Percentiles rank a stretch among this genome's conserved stretches.
Evolutionary conservation across 2,329 filamentous ascomycete genomes (phyloP).

Genomic region (Pestalotiopsis sp.): DNA sequence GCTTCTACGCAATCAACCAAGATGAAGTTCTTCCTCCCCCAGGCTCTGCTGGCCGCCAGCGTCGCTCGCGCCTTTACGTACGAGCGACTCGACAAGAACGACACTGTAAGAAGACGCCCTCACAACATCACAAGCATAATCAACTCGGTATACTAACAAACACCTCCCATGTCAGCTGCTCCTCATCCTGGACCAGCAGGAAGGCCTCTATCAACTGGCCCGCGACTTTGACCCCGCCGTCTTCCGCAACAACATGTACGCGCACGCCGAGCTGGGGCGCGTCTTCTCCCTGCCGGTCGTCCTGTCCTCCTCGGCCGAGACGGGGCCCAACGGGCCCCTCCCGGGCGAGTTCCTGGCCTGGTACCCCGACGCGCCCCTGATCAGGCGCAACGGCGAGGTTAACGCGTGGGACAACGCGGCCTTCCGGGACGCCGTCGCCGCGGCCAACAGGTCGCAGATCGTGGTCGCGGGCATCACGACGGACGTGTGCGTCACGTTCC

Average conservation of each 20-base stretch:
- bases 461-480: conserved; percentile 75
- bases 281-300: conserved; percentile 71
- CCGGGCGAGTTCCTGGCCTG: conserved; percentile 69
- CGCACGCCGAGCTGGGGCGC: conserved; percentile 67
- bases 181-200: conserved; percentile 62
- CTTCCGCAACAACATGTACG: conserved; percentile 69
- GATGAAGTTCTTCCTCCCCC: conserved; percentile 18
- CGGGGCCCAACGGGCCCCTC: conserved; percentile 70
- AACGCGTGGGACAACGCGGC: conserved; percentile 77
- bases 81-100: conserved; percentile 37
- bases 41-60: conserved; percentile 15
- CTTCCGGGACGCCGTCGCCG: conserved; percentile 67
- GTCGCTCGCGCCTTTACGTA: conserved; percentile 27
- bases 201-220: conserved; percentile 60
- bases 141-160: conserved; percentile 15
- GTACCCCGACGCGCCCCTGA: conserved; percentile 68
- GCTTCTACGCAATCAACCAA: neutral
- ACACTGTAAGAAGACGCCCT: conserved; percentile 22
- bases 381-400: conserved; percentile 72
- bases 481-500: conserved; percentile 76
- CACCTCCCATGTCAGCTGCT: conserved; percentile 46
- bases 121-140: neutral
- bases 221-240: conserved; percentile 68
- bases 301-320: conserved; percentile 70
- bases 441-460: conserved; percentile 68